Evolutionary conservation across 805 yeast species (phyloP).

Genomic region (Yamadazyma olivae): DNA sequence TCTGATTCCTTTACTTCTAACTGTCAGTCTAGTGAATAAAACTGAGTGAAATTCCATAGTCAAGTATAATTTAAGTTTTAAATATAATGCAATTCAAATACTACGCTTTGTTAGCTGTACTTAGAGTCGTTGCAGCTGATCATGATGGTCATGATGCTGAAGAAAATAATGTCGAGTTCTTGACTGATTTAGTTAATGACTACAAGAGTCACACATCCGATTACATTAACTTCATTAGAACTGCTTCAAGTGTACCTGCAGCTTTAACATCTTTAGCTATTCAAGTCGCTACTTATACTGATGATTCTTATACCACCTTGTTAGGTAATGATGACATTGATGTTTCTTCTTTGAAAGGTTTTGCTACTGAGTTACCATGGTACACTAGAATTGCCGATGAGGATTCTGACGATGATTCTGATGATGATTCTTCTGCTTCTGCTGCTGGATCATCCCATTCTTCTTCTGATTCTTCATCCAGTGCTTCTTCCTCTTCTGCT

Average conservation of each 20-base stretch:
- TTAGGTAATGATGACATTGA: conserved; percentile 20
- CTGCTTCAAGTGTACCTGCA: conserved; percentile 26
- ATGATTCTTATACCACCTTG: conserved; percentile 35
- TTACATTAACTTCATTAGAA: conserved; percentile 24
- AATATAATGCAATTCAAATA: too few species aligned
- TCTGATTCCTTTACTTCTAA: too few species aligned
- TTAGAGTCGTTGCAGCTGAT: conserved; percentile 18
- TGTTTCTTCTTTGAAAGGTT: conserved; percentile 20
- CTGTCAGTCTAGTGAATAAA: too few species aligned
- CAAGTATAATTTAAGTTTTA: too few species aligned
- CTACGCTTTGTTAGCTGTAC: conserved; percentile 3
- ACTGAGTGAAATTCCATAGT: too few species aligned
- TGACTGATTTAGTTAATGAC: conserved; percentile 36
- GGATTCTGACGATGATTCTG: conserved; percentile 1
- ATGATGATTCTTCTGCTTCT: conserved; percentile 4
- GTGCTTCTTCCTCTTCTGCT: conserved; percentile 2
- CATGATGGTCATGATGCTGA: conserved; percentile 18
- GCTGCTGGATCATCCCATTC: conserved; percentile 6
- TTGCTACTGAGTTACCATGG: conserved; percentile 40
- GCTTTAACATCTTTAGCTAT: conserved; percentile 27
- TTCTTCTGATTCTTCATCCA: conserved; percentile 8
- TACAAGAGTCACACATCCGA: conserved; percentile 21
- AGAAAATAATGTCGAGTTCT: conserved; percentile 19
- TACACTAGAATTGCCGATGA: conserved; percentile 18
- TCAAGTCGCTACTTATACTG: conserved; percentile 29